Evolutionary conservation across 768 basidiomycete genomes (phyloP).

Genomic region (Leucogyrophana mollusca): DNA sequence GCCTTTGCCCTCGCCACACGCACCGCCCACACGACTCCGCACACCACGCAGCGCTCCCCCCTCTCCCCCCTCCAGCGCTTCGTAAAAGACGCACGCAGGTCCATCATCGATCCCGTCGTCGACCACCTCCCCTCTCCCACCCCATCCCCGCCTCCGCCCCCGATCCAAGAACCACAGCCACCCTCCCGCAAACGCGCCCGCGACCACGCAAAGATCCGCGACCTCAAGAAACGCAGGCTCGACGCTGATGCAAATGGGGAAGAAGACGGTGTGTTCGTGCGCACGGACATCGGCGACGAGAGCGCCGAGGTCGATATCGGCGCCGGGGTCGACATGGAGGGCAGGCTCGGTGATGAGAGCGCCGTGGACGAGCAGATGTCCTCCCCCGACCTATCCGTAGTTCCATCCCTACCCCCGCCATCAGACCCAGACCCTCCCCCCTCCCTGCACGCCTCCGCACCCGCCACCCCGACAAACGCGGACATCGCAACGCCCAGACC

Average conservation of each 20-base stretch:
- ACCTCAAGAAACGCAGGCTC: conserved; percentile 55
- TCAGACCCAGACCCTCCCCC: neutral
- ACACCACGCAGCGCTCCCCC: conserved; percentile 38
- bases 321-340: no score
- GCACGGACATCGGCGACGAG: conserved; percentile 59
- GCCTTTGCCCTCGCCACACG: conserved; percentile 42
- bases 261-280: conserved; percentile 47
- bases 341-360: no score
- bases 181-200: conserved; percentile 33
- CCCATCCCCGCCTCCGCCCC: conserved; percentile 18
- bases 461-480: no score
- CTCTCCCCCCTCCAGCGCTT: conserved; percentile 57
- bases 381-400: conserved; percentile 4
- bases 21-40: conserved; percentile 36
- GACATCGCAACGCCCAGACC: no score
- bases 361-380: no score
- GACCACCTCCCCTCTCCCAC: conserved; percentile 16
- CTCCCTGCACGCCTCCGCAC: no score
- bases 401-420: neutral
- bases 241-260: conserved; percentile 26
- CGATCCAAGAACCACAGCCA: conserved; percentile 16
- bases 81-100: conserved; percentile 49
- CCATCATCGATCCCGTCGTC: conserved; percentile 48
- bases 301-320: conserved; percentile 59
- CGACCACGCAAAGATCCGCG: conserved; percentile 52